Conservation (phyloP, 441 rosid genomes). For the Macaranga tanarius region DNA sequence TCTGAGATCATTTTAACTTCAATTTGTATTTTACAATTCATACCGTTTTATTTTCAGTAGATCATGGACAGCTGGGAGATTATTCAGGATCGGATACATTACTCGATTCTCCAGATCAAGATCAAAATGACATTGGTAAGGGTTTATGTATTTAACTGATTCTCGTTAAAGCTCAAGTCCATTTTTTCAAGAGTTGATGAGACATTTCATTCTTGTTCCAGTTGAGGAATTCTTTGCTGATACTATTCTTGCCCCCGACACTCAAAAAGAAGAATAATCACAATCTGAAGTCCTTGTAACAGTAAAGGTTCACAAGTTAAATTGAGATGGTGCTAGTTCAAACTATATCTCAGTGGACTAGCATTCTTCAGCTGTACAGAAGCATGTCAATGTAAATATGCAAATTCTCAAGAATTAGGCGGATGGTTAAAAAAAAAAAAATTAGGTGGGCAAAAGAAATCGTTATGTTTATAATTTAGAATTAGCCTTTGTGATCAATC, state of each 20-base stretch:
- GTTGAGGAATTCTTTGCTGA: conserved; percentile 21
- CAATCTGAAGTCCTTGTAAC: not conserved
- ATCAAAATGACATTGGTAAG: conserved; percentile 7
- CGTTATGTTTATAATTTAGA: no score
- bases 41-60: not conserved
- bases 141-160: not conserved
- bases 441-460: no score
- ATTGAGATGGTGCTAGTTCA: no score
- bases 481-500: no score
- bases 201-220: conserved; percentile 4
- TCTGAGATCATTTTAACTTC: not conserved
- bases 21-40: not conserved
- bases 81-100: conserved; percentile 9
- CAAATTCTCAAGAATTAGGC: not conserved
- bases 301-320: not conserved
- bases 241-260: not conserved
- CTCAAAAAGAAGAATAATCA: conserved; percentile 5
- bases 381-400: conserved; percentile 1
- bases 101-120: conserved; percentile 2
- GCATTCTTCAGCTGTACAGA: conserved; percentile 1
- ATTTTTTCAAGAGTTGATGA: not conserved
- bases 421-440: no score
- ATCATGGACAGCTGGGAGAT: conserved; percentile 7
- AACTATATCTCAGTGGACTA: not conserved
- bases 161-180: not conserved